Evolutionary conservation across 176 grass and related monocot species (phyloP), one percentile per base, ranked within the genome.

Genomic region (Olyra latifolia): DNA sequence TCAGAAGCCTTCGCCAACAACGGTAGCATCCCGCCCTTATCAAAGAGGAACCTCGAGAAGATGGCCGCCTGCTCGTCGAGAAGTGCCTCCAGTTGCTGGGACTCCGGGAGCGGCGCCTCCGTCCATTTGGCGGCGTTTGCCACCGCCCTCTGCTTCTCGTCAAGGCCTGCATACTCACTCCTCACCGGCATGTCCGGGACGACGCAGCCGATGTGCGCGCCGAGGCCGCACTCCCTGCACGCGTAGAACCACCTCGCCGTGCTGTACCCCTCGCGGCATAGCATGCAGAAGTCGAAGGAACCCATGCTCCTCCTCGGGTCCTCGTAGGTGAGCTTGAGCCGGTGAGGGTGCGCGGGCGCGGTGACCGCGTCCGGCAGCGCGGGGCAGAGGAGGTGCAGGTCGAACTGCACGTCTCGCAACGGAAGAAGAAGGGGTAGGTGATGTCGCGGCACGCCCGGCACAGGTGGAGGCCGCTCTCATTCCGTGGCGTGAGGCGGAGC

Each of bases 321-420:
- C 48, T 60, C 62, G 59, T 57, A 39, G 10, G 23, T 14, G 69
- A 80, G 84, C 45, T 0, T 30, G 28, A 86, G 10, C 10, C 16
- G 22, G 12, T 86, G 68, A 29, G 69, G 22, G 12, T 86, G 68
- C 44, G 69, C 48, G 6, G 43, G 69, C 63, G 58, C 23, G 38
- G 49, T 50, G 77, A 28, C 23, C 13, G 68, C 42, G 5, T 7
- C 48, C 10, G 84, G 49, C 22, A 80, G 24, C 25, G 69, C 76
- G 35, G 69, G 69, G 69, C 84, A 86, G 3, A 58, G 84, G 47
- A 80, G 47, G 77, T 86, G 84, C 23, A 80, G 69, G 69, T 86
- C 84, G 69, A 80, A 86, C 17, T 47, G 69, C 77, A 86, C 7
- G 7, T 24, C 8, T 50, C 27, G 61, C 84, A 80, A 77, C 58